phyloP scores from a whole-genome alignment of 805 yeast species.

The Candida maesae region DNA sequence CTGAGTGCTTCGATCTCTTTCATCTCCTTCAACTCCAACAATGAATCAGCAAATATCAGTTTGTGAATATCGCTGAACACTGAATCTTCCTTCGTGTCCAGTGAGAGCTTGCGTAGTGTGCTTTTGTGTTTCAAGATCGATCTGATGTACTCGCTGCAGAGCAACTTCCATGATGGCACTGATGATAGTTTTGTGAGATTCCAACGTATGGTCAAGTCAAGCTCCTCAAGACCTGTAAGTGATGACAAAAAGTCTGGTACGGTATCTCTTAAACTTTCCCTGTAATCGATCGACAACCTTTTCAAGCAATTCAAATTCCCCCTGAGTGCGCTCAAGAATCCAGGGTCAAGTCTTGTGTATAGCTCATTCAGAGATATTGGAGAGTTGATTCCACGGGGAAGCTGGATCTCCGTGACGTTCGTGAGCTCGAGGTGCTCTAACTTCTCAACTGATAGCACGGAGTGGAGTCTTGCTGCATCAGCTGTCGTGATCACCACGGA shows the following conservation, averaged over 20 bases:
- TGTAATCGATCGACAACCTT: slow-evolving; percentile 35
- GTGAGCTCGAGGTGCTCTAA: slow-evolving; percentile 31
- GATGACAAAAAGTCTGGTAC: slow-evolving; percentile 33
- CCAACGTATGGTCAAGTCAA: slow-evolving; percentile 40
- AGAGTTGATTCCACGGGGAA: slow-evolving; percentile 13
- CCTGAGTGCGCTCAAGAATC: slow-evolving; percentile 29
- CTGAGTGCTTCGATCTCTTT: slow-evolving; percentile 36
- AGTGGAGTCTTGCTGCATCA: slow-evolving; percentile 15
- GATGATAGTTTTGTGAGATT: slow-evolving; percentile 33
- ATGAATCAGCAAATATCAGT: slow-evolving; percentile 25
- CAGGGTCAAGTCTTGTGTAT: slow-evolving; percentile 15
- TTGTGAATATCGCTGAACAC: slow-evolving; percentile 30
- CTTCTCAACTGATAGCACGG: slow-evolving; percentile 8
- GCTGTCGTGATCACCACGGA: slow-evolving; percentile 14
- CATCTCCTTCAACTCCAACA: slow-evolving; percentile 22
- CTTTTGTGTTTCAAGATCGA: slow-evolving; percentile 20
- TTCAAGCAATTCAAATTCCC: slow-evolving; percentile 27
- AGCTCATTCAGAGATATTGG: slow-evolving; percentile 16
- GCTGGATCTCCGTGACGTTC: slow-evolving; percentile 36
- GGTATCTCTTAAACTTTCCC: slow-evolving; percentile 39
- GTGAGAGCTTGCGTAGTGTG: slow-evolving; percentile 32
- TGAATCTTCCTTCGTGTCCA: slow-evolving; percentile 40
- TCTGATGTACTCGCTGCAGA: slow-evolving; percentile 18
- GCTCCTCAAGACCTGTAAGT: slow-evolving; percentile 28
- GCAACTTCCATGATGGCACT: slow-evolving; percentile 20